A percentile compares a stretch with the other conserved stretches of the same genome.
Evolutionary conservation across 2,329 filamentous ascomycete species (phyloP).

Genomic region (Capronia coronata): DNA sequence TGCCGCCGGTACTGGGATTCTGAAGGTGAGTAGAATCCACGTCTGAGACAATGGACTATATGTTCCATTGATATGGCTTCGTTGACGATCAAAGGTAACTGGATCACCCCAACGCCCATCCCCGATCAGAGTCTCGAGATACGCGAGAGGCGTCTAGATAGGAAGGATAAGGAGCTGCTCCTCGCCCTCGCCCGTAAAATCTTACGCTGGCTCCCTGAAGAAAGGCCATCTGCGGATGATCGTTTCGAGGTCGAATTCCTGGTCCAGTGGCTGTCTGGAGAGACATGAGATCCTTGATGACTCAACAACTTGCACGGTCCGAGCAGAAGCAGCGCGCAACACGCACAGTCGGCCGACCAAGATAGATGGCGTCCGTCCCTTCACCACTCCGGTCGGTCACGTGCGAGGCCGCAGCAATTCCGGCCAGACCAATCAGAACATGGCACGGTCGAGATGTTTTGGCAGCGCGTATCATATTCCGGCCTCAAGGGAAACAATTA

Average conservation of each 20-base stretch:
- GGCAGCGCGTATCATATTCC: constrained; percentile 16
- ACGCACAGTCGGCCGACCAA: too few relatives aligned
- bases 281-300: neutral
- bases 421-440: constrained; percentile 23
- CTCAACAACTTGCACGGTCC: too few relatives aligned
- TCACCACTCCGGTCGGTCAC: constrained; percentile 3
- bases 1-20: constrained; percentile 20
- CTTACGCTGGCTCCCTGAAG: constrained; percentile 29
- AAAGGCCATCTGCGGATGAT: constrained; percentile 30
- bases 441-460: neutral
- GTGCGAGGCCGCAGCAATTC: constrained; percentile 10
- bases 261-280: constrained; percentile 2
- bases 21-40: constrained; percentile 10
- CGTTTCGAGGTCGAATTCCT: constrained; percentile 22
- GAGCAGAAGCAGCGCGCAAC: too few relatives aligned
- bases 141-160: constrained; percentile 7
- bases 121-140: constrained; percentile 17
- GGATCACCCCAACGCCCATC: constrained; percentile 12
- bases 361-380: too few relatives aligned
- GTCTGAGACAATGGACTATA: neutral
- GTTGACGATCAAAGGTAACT: constrained; percentile 13
- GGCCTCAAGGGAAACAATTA: constrained; percentile 19
- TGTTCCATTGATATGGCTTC: neutral
- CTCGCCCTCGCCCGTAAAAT: constrained; percentile 20
- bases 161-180: constrained; percentile 19